Base-by-base conservation (phyloP, 257 asterid genomes). In the Thymus quinquecostatus region DNA sequence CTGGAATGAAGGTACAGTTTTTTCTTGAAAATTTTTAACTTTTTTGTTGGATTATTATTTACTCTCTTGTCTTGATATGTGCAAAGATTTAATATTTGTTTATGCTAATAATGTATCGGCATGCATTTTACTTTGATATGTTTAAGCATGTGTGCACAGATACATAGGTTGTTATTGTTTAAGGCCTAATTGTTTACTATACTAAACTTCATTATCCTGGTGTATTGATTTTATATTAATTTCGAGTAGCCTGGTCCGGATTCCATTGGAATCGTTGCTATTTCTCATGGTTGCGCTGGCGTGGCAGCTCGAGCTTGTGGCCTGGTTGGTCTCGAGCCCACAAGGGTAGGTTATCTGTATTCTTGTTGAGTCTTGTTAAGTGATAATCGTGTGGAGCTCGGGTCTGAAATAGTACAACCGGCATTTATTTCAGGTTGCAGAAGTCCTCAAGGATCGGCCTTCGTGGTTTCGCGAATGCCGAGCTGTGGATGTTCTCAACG, bases 231-330 rank as follows among this genome's bases (percentile, higher is more conserved):
- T 49, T 66, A 77, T 44, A 14, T 64, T 60, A 29, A 65, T 57
- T 71, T 65, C 6, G 86, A 63, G 47, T 78, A 94, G 99, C 98
- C 98, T 94, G 99, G 99, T 94, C 99, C 99, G 99, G 99, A 94
- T 91, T 94, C 99, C 97, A 89, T 91, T 91, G 99, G 99, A 94
- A 94, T 94, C 98, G 82, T 89, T 78, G 95, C 97, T 84, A 94
- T 94, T 83, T 94, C 99, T 84, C 97, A 91, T 79, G 97, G 99
- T 83, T 94, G 97, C 98, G 86, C 96, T 82, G 96, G 97, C 40
- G 95, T 91, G 88, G 97, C 97, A 78, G 97, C 97, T 57, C 81
- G 97, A 86, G 96, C 96, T 58, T 91, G 97, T 36, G 97, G 97
- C 76, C 95, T 91, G 75, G 95, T 91, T 83, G 95, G 97, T 81